These are phyloP conservation scores for Galerina sulciceps DNA, from an alignment of 768 basidiomycete species.

Conservation along the genomic window DNA sequence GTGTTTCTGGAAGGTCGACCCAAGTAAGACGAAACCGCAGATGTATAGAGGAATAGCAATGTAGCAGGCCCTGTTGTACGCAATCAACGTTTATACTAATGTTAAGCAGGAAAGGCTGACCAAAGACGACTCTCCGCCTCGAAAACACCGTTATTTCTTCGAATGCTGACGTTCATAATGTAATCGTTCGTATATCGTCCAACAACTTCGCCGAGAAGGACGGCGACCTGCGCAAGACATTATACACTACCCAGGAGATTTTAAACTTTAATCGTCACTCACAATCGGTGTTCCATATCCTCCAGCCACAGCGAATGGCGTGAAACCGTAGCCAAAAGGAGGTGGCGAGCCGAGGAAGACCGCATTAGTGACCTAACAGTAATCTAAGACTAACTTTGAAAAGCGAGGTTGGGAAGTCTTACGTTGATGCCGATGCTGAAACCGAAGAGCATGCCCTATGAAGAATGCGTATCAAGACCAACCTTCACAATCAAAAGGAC, in stretches of 20 bases:
- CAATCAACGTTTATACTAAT: neutral
- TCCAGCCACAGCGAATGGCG: conserved; percentile 53
- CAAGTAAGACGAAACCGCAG: conserved; percentile 63
- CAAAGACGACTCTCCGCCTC: conserved; percentile 66
- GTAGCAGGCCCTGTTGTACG: conserved; percentile 56
- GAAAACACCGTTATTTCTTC: conserved; percentile 59
- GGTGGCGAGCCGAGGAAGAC: conserved; percentile 64
- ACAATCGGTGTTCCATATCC: conserved; percentile 62
- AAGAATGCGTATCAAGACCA: neutral
- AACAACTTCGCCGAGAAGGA: conserved; percentile 53
- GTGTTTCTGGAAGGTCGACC: conserved; percentile 57
- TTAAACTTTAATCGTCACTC: conserved; percentile 17
- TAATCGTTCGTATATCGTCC: conserved; percentile 60
- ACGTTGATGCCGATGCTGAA: conserved; percentile 70
- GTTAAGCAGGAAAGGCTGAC: conserved; percentile 30
- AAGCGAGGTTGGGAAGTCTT: neutral
- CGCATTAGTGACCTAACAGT: conserved; percentile 59
- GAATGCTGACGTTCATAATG: conserved; percentile 50
- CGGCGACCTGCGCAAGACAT: conserved; percentile 41
- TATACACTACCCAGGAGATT: neutral
- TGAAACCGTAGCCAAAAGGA: conserved; percentile 58
- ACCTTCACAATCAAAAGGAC: too few relatives aligned
- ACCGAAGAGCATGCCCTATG: conserved; percentile 58
- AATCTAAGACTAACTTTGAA: too few relatives aligned
- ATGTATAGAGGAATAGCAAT: conserved; percentile 63